Evolutionary conservation across 345 rosid genomes (phyloP).

Genomic region (Excoecaria cochinchinensis): DNA sequence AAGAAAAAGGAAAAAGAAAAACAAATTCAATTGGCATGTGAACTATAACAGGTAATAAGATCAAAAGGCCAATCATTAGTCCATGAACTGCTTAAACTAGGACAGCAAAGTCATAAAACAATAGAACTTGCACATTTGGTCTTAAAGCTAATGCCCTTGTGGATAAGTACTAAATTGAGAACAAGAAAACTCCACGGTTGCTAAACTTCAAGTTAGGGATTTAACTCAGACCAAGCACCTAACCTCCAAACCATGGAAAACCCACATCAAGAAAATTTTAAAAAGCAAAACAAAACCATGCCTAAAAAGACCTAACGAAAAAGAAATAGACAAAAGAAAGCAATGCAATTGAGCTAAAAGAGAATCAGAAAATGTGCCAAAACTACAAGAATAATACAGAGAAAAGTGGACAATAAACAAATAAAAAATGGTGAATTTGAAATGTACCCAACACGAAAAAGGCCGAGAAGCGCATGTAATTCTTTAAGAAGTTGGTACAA

Average conservation of each 20-base stretch:
- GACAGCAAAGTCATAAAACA: too few species aligned
- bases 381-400: neutral
- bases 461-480: conserved; percentile 93
- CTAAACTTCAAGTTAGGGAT: neutral
- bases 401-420: neutral
- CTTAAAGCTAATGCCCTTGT: neutral
- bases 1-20: neutral
- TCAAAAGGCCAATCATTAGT: too few species aligned
- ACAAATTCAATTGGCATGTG: too few species aligned
- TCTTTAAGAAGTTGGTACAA: conserved; percentile 84
- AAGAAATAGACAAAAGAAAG: neutral
- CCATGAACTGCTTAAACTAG: too few species aligned
- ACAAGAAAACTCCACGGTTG: neutral
- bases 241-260: neutral
- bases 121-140: neutral
- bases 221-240: neutral
- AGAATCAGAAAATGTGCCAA: neutral
- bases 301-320: neutral
- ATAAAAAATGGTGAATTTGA: neutral
- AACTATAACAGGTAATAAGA: too few species aligned
- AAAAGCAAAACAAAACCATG: neutral
- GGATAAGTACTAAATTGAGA: neutral
- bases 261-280: neutral
- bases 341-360: neutral
- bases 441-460: conserved; percentile 68